These are phyloP conservation scores for Rhizopus arrhizus DNA, from an alignment of 371 early-diverging fungal species.

Conservation along the genomic window DNA sequence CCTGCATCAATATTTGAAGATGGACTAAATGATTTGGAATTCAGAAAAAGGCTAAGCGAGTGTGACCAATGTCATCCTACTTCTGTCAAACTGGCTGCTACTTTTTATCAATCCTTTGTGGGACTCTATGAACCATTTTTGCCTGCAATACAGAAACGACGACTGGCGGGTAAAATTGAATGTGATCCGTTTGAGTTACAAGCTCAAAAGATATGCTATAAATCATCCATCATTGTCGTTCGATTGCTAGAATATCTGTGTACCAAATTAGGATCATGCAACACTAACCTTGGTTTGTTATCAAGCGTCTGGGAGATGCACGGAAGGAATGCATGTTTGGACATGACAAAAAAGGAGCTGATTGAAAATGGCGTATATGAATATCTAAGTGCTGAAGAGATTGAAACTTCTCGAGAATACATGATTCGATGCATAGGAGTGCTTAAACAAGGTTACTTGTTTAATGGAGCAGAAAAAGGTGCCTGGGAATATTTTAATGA, in stretches of 20 bases:
- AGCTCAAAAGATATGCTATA: constrained; percentile 36
- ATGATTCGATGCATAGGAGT: constrained; percentile 36
- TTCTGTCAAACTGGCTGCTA: constrained; percentile 27
- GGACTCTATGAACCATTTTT: constrained; percentile 38
- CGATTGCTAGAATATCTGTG: constrained; percentile 40
- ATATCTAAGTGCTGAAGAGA: constrained; percentile 21
- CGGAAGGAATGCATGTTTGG: constrained; percentile 40
- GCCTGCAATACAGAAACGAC: constrained; percentile 20
- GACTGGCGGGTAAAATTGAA: neutral
- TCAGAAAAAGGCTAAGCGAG: constrained; percentile 25
- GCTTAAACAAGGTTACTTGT: constrained; percentile 36
- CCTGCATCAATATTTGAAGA: constrained; percentile 32
- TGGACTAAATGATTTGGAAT: constrained; percentile 30
- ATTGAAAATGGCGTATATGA: constrained; percentile 5
- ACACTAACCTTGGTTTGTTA: constrained; percentile 26
- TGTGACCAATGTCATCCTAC: constrained; percentile 23
- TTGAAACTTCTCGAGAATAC: constrained; percentile 33
- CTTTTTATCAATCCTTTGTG: constrained; percentile 31
- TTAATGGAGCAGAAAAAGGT: constrained; percentile 36
- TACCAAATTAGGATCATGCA: constrained; percentile 23
- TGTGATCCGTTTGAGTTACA: constrained; percentile 16
- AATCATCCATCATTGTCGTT: constrained; percentile 30
- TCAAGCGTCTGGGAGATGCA: constrained; percentile 44
- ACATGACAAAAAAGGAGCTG: constrained; percentile 25
- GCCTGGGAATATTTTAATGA: constrained; percentile 41